A percentile compares a stretch with the other conserved stretches of the same genome.
phyloP scores from a whole-genome alignment of 164 flowering plant species.

The Cinnamomum chago region DNA sequence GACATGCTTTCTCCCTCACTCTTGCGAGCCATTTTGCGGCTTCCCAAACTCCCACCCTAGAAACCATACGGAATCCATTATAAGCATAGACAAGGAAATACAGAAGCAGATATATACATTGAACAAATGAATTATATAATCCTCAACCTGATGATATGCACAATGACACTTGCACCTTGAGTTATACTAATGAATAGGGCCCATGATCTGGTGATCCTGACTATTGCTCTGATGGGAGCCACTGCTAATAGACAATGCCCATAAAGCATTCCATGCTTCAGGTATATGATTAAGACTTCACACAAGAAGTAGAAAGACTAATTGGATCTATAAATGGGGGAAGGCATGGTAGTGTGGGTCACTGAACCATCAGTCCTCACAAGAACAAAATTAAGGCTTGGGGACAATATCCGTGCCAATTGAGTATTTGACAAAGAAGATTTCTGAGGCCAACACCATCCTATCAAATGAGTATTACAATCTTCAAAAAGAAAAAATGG shows the following conservation, averaged over 20 bases:
- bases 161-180: not conserved
- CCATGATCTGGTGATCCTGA: not conserved
- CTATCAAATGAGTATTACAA: no score
- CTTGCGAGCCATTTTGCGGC: slow-evolving; percentile 95
- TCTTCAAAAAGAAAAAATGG: no score
- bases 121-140: not conserved
- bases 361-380: no score
- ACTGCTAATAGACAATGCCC: not conserved
- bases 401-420: no score
- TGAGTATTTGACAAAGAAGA: no score
- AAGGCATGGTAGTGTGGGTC: no score
- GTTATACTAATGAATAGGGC: not conserved
- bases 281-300: no score
- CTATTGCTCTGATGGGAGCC: not conserved
- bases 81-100: not conserved
- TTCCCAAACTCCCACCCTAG: slow-evolving; percentile 98
- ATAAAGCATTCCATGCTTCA: not conserved
- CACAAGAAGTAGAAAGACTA: no score
- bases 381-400: no score
- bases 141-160: not conserved
- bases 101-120: no score
- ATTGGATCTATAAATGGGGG: no score
- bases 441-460: no score
- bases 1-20: slow-evolving; percentile 62
- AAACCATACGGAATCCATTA: not conserved